Conservation (phyloP, 169 alveolate genomes). For the Besnoitia besnoiti region DNA sequence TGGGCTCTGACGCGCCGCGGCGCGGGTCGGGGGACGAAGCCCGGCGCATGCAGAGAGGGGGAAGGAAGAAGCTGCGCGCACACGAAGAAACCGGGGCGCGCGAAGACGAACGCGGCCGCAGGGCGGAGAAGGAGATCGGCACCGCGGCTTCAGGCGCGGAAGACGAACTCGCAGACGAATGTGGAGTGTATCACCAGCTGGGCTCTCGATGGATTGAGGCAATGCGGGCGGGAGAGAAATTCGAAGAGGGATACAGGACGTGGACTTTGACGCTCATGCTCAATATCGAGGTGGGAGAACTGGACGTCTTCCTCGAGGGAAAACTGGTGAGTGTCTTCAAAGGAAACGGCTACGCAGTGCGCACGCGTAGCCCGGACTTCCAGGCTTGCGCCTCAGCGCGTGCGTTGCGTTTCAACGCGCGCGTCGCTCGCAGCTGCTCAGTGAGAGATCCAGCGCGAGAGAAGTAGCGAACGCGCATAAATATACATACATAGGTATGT, state of each 20-base stretch:
- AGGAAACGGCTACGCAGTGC: not conserved
- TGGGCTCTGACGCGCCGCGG: no score
- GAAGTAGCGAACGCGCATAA: not conserved
- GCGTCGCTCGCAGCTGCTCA: not conserved
- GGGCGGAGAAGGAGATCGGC: not conserved
- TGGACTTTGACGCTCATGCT: conserved; percentile 19
- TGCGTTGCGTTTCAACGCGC: not conserved
- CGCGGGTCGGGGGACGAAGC: no score
- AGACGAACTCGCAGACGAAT: not conserved
- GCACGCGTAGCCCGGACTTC: no score
- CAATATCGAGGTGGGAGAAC: conserved; percentile 25
- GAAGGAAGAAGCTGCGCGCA: no score
- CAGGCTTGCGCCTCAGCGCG: not conserved
- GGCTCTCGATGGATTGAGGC: not conserved
- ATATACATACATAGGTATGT: not conserved
- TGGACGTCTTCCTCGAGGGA: conserved; percentile 15
- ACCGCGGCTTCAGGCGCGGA: not conserved
- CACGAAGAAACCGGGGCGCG: not conserved
- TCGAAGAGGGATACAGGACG: not conserved
- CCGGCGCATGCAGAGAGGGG: no score
- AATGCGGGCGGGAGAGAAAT: not conserved
- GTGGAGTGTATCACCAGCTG: not conserved
- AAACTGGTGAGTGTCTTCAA: conserved; percentile 36
- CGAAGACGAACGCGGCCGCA: not conserved
- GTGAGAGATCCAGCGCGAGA: no score